These are phyloP conservation scores for Gossypium ekmanianum DNA, from an alignment of 345 rosid species.

Conservation along the genomic window DNA sequence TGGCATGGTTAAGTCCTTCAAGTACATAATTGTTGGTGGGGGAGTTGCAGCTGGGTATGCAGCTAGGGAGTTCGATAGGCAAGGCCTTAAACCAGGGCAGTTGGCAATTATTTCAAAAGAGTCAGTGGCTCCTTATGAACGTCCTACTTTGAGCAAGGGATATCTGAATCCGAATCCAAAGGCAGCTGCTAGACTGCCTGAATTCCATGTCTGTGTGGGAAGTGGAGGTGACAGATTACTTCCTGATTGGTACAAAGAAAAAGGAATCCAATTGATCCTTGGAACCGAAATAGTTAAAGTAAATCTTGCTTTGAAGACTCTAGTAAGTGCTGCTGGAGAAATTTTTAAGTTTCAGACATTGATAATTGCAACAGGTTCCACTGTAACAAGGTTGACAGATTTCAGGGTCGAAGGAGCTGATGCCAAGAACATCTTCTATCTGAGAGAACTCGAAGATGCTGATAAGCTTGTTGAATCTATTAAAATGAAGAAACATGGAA, in stretches of 20 bases:
- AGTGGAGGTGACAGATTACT: conserved; percentile 81
- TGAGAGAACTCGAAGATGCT: conserved; percentile 65
- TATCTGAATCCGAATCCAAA: conserved; percentile 68
- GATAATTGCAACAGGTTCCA: conserved; percentile 84
- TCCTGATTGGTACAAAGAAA: conserved; percentile 81
- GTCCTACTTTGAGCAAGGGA: conserved; percentile 95
- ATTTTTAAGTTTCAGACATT: conserved; percentile 61
- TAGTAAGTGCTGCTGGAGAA: conserved; percentile 56
- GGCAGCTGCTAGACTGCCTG: conserved; percentile 70
- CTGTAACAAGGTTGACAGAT: conserved; percentile 60
- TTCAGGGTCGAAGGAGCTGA: conserved; percentile 72
- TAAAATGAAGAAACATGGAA: conserved; percentile 60
- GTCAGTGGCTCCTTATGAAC: conserved; percentile 85
- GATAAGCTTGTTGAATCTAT: conserved; percentile 51
- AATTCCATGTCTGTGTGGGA: conserved; percentile 82
- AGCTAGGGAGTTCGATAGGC: conserved; percentile 75
- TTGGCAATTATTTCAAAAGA: conserved; percentile 83
- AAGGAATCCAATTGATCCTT: conserved; percentile 78
- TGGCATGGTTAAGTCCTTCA: conserved; percentile 47
- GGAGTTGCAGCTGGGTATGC: conserved; percentile 96
- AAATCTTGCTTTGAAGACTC: conserved; percentile 69
- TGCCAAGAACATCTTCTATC: conserved; percentile 53
- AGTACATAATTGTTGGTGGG: conserved; percentile 89
- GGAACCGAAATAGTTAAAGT: conserved; percentile 78
- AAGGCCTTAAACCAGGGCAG: conserved; percentile 75